Conservation (phyloP, 176 grass and related monocot genomes). For the Puccinellia tenuiflora region DNA sequence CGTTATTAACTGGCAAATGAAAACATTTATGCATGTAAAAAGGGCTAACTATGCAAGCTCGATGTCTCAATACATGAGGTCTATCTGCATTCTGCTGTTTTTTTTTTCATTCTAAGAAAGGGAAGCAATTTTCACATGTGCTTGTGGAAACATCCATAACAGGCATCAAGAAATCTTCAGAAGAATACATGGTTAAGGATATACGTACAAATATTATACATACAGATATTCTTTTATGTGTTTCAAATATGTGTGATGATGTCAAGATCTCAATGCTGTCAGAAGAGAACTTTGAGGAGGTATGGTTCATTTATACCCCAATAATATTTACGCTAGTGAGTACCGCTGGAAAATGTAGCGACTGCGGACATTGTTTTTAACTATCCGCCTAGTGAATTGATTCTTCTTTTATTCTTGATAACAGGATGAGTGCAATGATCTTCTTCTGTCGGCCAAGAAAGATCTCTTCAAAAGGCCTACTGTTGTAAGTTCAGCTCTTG, state of each 20-base stretch:
- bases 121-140: constrained; percentile 7
- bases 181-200: constrained; percentile 64
- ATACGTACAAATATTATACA: background rate
- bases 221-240: constrained; percentile 65
- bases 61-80: background rate
- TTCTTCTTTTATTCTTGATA: constrained; percentile 25
- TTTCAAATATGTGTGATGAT: constrained; percentile 48
- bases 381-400: constrained; percentile 7
- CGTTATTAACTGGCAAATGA: background rate
- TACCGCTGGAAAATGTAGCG: background rate
- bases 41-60: background rate
- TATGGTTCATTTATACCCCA: constrained; percentile 32
- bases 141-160: constrained; percentile 18
- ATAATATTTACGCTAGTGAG: constrained; percentile 2
- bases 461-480: constrained; percentile 55
- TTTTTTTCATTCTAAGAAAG: background rate
- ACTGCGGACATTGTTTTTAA: background rate
- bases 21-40: background rate
- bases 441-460: constrained; percentile 53
- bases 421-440: constrained; percentile 72
- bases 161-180: constrained; percentile 59
- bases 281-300: constrained; percentile 72
- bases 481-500: constrained; percentile 52
- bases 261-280: constrained; percentile 50
- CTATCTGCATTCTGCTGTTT: background rate